A percentile compares a stretch with the other conserved stretches of the same genome.
phyloP scores from a whole-genome alignment of 768 basidiomycete species.

The Naganishia kalamii region DNA sequence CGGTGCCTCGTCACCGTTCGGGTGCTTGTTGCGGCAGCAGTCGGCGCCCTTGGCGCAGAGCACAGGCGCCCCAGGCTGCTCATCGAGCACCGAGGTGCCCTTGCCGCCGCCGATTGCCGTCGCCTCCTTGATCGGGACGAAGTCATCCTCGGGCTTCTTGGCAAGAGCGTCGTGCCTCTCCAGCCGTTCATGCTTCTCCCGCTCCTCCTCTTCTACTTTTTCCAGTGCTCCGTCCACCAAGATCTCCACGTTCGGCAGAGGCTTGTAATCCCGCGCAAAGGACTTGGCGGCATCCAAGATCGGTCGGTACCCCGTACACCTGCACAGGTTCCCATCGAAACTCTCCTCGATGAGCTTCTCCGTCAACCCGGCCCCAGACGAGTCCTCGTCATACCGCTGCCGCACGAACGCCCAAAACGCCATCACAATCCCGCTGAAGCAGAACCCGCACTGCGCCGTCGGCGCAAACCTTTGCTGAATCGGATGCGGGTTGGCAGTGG shows the following conservation, averaged over 20 bases:
- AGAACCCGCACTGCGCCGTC: conserved; percentile 26
- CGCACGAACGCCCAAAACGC: conserved; percentile 26
- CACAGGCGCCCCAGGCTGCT: conserved; percentile 21
- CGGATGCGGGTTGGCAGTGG: conserved; percentile 32
- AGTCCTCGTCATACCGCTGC: conserved; percentile 15
- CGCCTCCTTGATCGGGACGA: conserved; percentile 29
- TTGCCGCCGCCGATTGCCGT: conserved; percentile 18
- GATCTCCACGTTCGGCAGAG: conserved; percentile 11
- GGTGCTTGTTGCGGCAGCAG: conserved; percentile 30
- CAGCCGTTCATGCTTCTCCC: conserved; percentile 12
- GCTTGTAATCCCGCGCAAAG: conserved; percentile 29
- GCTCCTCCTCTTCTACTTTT: background rate
- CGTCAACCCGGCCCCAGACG: background rate
- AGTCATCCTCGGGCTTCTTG: conserved; percentile 21
- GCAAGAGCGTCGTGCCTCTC: conserved; percentile 15
- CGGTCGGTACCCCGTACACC: conserved; percentile 37
- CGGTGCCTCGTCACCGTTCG: background rate
- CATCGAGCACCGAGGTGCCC: conserved; percentile 16
- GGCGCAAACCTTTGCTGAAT: conserved; percentile 29
- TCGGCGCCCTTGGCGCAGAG: conserved; percentile 32
- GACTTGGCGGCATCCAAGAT: conserved; percentile 34
- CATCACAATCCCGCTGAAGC: conserved; percentile 36
- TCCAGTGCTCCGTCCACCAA: conserved; percentile 1
- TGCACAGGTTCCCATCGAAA: conserved; percentile 33
- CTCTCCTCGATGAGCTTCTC: conserved; percentile 31